Percentiles rank a stretch among this genome's conserved stretches.
These are phyloP conservation scores for Abelmoschus esculentus DNA, from an alignment of 345 rosid species.

Conservation along the genomic window DNA sequence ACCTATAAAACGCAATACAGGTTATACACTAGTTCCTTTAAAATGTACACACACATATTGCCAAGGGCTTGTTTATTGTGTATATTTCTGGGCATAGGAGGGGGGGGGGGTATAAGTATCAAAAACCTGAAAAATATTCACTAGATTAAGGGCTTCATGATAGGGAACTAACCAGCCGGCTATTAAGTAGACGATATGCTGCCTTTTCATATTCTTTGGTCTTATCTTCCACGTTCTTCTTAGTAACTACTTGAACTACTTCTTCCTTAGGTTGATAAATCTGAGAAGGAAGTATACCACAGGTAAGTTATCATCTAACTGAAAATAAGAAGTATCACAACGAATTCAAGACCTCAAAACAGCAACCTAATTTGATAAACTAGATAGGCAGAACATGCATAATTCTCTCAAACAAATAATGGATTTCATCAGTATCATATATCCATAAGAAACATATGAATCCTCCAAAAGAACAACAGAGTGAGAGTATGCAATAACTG, in stretches of 20 bases:
- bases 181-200: conserved; percentile 58
- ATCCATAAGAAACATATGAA: background rate
- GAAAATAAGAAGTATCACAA: background rate
- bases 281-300: conserved; percentile 28
- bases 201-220: conserved; percentile 67
- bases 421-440: background rate
- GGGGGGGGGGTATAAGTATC: background rate
- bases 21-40: background rate
- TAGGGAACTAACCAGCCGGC: conserved; percentile 51
- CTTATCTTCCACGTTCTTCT: conserved; percentile 35
- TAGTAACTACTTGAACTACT: conserved; percentile 58
- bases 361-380: background rate
- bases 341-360: background rate
- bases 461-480: background rate
- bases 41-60: background rate
- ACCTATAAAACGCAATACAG: conserved; percentile 30
- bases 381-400: background rate
- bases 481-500: background rate
- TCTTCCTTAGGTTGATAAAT: conserved; percentile 66
- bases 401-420: background rate
- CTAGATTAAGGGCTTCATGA: conserved; percentile 5
- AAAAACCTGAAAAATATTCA: background rate
- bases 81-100: no score
- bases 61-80: background rate
- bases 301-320: conserved; percentile 4